A percentile compares a stretch with the other conserved stretches of the same genome.
These are phyloP conservation scores for Craterostigma plantagineum DNA, from an alignment of 257 asterid genomes.

Conservation along the genomic window DNA sequence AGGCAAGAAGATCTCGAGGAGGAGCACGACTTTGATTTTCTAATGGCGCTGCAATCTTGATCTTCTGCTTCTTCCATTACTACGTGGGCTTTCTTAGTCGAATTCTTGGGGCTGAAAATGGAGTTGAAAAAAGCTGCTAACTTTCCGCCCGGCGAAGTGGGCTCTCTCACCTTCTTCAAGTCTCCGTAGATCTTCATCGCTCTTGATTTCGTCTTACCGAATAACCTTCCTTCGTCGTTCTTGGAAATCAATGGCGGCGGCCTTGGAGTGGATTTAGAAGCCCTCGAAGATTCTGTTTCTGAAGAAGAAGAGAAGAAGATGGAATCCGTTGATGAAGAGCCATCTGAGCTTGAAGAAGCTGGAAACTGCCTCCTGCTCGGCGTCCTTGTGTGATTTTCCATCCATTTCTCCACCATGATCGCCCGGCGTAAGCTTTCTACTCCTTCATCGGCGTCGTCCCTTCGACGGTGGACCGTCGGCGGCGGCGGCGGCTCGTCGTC, in stretches of 20 bases:
- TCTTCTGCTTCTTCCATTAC: no score
- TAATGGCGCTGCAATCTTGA: no score
- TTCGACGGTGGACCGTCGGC: background rate
- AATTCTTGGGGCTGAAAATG: no score
- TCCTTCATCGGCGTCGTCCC: background rate
- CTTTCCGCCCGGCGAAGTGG: background rate
- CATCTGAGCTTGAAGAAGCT: background rate
- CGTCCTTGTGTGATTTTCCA: background rate
- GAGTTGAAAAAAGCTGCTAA: no score
- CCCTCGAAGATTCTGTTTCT: background rate
- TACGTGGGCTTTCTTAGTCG: no score
- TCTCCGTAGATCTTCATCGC: conserved; percentile 5
- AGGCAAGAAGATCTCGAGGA: no score
- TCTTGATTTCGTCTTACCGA: background rate
- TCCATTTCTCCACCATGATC: background rate
- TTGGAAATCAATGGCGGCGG: no score
- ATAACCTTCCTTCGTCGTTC: background rate
- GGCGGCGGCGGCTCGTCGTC: background rate
- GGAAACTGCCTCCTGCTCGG: background rate
- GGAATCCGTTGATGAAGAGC: background rate
- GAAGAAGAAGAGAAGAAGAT: background rate
- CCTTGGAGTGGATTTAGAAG: no score
- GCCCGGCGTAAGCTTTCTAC: background rate
- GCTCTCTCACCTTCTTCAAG: conserved; percentile 2
- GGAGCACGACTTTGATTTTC: no score